Evolutionary conservation across 2,329 filamentous ascomycete species (phyloP), one percentile per base, ranked within the genome.

Genomic region (Claviceps pazoutovae): DNA sequence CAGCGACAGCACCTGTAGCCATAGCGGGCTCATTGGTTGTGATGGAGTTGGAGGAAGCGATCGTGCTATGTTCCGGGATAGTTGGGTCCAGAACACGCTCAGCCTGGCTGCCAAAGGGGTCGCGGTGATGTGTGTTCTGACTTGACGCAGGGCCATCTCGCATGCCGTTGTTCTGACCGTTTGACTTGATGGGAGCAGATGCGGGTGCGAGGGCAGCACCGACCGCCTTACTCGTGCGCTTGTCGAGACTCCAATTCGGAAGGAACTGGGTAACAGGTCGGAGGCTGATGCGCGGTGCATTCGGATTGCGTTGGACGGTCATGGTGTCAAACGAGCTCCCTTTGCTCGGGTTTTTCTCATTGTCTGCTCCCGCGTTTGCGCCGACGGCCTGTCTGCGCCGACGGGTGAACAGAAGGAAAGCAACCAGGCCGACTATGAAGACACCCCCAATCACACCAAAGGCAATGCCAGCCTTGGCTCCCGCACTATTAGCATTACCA

Each of bases 241-340:
- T 73, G 51, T 78, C 75, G 7, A 70, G 60, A 51, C 66, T 67
- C 58, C 60, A 76, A 61, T 79, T 82, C 5, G 88, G 86, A 41
- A 87, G 75, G 68, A 95, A 90, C 61, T 93, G 82, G 42, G 88
- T 91, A 48, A 93, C 79, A 2, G 89, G 89, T 48, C 88, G 84
- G 51, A 95, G 75, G 62, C 88, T 94, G 55, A 96, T 76, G 56
- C 84, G 84, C n/a, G 89, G 88, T 45, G 89, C 83, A 74, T 72
- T 56, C 65, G 69, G 56, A 71, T 76, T 51, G 36, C 51, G 48
- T 21, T 48, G 50, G 14, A 36, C 48, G 8, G 52, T 51, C 47
- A 46, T 44, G n/a, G 55, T 49, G 0, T 55, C 56, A 19, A 56
- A 52, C 16, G 56, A 49, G 19, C 51, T 52, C 1, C 55, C 63